Evolutionary conservation across 2,329 filamentous ascomycete species (phyloP).

Genomic region (Fusarium buxicola): DNA sequence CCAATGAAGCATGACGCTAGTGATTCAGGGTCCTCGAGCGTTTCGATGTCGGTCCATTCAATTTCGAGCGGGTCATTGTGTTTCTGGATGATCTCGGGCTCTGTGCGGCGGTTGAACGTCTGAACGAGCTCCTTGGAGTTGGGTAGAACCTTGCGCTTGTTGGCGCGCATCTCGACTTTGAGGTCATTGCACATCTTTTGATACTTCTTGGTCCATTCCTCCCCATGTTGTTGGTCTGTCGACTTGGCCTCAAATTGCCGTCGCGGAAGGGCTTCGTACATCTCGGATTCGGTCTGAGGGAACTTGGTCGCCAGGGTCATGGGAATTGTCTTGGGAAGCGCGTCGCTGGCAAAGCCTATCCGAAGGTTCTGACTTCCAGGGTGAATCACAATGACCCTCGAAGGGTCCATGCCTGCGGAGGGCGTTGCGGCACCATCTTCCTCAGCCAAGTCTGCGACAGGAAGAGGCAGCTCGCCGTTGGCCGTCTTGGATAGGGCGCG

Average conservation of each 20-base stretch:
- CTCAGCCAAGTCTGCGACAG: constrained; percentile 68
- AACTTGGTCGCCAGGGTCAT: constrained; percentile 90
- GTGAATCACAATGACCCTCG: constrained; percentile 94
- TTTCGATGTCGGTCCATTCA: constrained; percentile 90
- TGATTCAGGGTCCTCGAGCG: constrained; percentile 72
- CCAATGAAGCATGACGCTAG: constrained; percentile 78
- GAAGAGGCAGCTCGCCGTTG: constrained; percentile 72
- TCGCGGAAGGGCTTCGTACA: constrained; percentile 81
- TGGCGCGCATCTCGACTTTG: constrained; percentile 89
- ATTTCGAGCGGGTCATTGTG: constrained; percentile 95
- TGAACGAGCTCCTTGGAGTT: constrained; percentile 96
- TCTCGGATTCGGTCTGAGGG: constrained; percentile 83
- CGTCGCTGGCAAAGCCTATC: constrained; percentile 95
- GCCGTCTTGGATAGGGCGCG: constrained; percentile 82
- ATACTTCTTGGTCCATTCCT: constrained; percentile 82
- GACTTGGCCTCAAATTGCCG: constrained; percentile 71
- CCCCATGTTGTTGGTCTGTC: constrained; percentile 85
- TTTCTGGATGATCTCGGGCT: constrained; percentile 87
- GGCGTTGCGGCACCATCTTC: constrained; percentile 67
- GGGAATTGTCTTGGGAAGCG: constrained; percentile 91
- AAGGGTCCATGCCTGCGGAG: constrained; percentile 75
- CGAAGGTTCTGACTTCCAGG: constrained; percentile 95
- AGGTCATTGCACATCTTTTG: constrained; percentile 86
- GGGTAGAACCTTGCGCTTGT: constrained; percentile 95
- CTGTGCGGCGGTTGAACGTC: constrained; percentile 89